Base-by-base conservation (phyloP, 2,329 filamentous ascomycete genomes). In the Colletotrichum spaethianum region DNA sequence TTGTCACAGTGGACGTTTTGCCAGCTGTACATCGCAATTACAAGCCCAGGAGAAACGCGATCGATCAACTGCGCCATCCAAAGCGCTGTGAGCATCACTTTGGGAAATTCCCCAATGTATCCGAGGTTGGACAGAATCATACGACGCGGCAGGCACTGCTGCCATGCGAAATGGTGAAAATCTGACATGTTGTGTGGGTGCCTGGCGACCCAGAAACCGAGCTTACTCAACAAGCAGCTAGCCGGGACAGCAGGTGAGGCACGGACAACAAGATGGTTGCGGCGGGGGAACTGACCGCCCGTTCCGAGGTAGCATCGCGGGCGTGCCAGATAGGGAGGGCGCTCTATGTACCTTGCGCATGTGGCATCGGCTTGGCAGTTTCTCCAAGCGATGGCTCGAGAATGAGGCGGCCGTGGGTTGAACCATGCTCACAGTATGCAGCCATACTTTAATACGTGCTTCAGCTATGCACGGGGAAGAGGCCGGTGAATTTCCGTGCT, bases 381-480 rank as follows among this genome's bases (percentile, higher is more conserved):
- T 57, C 42, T 56, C 40, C 48, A 66, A 42, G 40, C 60, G 31
- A 59, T 57, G 61, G 46, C 53, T 66, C 42, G n/a, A 50, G 46
- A n/a, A 52, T 59, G 70, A 73, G 66, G 70, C 66, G 46, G 52
- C 64, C 63, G 57, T 68, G 50, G 23, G 28, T 70, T 56, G 48
- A 72, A 67, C 61, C 67, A 26, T 67, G 67, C 52, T 56, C 18
- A 38, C 42, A 57, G 28, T n/a, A 66, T 73, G 70, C 70, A 73
- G 67, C 70, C 56, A 59, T 73, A 71, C 62, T 61, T 67, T 73
- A 73, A 71, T 73, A 33, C 40, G 70, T 73, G 42, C 52, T 73
- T 73, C 48, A 42, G 28, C 53, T 61, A 73, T 73, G 67, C 70
- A 72, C 70, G 65, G 66, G 60, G 70, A 72, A 70, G 53, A 61